Evolutionary conservation across 202 grass and related monocot genomes (phyloP).

Genomic region (Eragrostis tef): DNA sequence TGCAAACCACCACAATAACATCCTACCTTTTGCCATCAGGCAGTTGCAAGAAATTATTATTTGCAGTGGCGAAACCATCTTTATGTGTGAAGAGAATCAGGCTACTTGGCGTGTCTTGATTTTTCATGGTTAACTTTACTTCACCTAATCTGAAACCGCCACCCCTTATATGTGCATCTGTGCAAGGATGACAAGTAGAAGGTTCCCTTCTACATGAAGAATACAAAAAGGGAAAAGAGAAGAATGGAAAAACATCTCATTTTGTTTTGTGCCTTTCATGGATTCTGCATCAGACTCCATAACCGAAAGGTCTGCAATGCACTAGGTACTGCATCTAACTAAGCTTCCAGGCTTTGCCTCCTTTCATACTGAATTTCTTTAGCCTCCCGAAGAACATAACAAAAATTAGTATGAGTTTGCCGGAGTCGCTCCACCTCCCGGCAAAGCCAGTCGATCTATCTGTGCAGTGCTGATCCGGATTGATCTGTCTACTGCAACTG

Average conservation of each 20-base stretch:
- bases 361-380: constrained; percentile 63
- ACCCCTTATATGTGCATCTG: constrained; percentile 3
- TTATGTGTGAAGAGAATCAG: constrained; percentile 11
- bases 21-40: not conserved
- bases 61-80: not conserved
- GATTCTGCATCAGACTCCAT: constrained; percentile 3
- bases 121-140: constrained; percentile 19
- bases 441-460: constrained; percentile 57
- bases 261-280: not conserved
- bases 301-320: not conserved
- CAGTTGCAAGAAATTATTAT: not conserved
- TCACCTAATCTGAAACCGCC: constrained; percentile 21
- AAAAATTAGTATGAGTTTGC: constrained; percentile 64
- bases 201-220: not conserved
- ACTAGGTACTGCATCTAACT: constrained; percentile 44
- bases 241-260: not conserved
- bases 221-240: not conserved
- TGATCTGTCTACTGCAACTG: constrained; percentile 56
- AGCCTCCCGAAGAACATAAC: constrained; percentile 81
- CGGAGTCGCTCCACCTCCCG: constrained; percentile 59
- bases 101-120: not conserved
- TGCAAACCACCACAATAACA: not conserved
- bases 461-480: constrained; percentile 42
- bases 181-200: constrained; percentile 11
- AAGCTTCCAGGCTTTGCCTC: constrained; percentile 73